Evolutionary conservation across 202 grass and related monocot genomes (phyloP).

Genomic region (Setaria italica): DNA sequence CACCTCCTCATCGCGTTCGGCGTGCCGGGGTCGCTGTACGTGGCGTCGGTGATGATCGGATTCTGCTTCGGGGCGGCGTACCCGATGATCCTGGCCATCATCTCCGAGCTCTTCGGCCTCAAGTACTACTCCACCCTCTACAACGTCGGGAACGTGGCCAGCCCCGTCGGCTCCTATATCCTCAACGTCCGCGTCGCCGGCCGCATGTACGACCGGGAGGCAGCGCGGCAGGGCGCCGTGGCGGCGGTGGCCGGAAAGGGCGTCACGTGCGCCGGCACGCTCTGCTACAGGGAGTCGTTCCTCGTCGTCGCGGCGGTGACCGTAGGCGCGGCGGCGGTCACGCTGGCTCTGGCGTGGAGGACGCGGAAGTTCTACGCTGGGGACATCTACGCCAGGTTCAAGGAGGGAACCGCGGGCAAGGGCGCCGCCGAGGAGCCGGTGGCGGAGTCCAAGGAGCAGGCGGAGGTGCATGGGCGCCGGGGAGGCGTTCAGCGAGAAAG

Average conservation of each 20-base stretch:
- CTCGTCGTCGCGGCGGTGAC: constrained; percentile 32
- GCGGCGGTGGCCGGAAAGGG: too few species aligned
- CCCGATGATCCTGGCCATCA: constrained; percentile 59
- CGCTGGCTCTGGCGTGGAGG: constrained; percentile 59
- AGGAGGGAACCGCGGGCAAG: not conserved
- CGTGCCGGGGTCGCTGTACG: not conserved
- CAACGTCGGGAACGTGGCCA: constrained; percentile 57
- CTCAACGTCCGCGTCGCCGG: not conserved
- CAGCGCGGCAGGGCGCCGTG: not conserved
- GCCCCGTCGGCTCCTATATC: constrained; percentile 47
- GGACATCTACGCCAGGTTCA: constrained; percentile 76
- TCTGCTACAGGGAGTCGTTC: too few species aligned
- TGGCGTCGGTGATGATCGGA: not conserved
- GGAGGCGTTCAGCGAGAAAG: too few species aligned
- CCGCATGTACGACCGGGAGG: not conserved
- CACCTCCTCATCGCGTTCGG: not conserved
- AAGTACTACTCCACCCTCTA: constrained; percentile 77
- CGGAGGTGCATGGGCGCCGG: too few species aligned
- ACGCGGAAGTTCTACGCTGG: constrained; percentile 66
- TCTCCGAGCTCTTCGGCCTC: constrained; percentile 71
- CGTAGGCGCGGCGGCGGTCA: constrained; percentile 51
- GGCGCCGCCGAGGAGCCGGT: too few species aligned
- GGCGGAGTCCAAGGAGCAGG: too few species aligned
- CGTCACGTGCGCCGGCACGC: too few species aligned
- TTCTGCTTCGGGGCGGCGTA: constrained; percentile 39